Conservation (phyloP, 371 early-diverging fungal species). For the Furculomyces boomerangus region DNA sequence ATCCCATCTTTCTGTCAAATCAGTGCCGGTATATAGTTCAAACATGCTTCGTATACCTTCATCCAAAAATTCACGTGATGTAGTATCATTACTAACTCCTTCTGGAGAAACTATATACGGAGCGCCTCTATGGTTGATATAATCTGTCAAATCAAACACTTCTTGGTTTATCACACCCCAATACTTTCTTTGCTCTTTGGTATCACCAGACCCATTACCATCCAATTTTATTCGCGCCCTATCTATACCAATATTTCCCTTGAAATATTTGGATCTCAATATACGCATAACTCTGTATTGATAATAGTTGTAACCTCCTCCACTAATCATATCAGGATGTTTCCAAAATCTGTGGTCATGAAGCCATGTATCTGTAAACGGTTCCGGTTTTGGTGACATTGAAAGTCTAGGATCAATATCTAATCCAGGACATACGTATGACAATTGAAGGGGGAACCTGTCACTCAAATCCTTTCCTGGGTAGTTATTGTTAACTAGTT, state of each 20-base stretch:
- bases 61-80: constrained; percentile 30
- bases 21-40: constrained; percentile 43
- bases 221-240: constrained; percentile 23
- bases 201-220: constrained; percentile 24
- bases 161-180: constrained; percentile 48
- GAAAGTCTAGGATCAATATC: constrained; percentile 27
- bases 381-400: constrained; percentile 18
- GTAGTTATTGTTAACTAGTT: constrained; percentile 26
- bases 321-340: constrained; percentile 18
- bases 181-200: constrained; percentile 28
- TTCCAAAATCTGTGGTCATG: constrained; percentile 35
- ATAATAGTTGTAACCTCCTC: constrained; percentile 39
- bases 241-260: constrained; percentile 41
- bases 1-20: constrained; percentile 42
- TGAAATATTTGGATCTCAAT: constrained; percentile 38
- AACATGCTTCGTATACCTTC: constrained; percentile 42
- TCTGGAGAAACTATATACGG: constrained; percentile 27
- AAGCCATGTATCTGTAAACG: constrained; percentile 23
- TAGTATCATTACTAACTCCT: constrained; percentile 47
- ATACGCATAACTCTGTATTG: constrained; percentile 38
- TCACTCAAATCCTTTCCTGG: constrained; percentile 46
- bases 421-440: constrained; percentile 27
- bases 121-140: constrained; percentile 32
- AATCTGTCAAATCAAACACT: constrained; percentile 58
- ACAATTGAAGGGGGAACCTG: constrained; percentile 56